phyloP scores from a whole-genome alignment of 352 stramenopile genomes.

The Phytophthora litchii region DNA sequence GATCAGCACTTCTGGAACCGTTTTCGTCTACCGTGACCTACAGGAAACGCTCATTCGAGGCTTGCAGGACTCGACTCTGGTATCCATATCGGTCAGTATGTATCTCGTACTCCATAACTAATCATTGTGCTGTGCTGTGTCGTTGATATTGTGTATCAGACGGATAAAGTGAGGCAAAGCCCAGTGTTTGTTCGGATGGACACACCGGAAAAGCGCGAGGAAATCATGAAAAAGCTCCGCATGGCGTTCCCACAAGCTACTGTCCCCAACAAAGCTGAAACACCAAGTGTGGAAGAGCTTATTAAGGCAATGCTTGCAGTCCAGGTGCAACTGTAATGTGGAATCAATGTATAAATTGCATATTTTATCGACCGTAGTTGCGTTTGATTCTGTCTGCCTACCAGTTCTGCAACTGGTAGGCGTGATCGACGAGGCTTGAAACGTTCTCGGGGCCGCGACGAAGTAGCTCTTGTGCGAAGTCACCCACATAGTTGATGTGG shows the following conservation, averaged over 20 bases:
- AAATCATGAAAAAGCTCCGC: slow-evolving; percentile 43
- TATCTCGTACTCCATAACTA: background rate
- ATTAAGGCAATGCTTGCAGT: slow-evolving; percentile 31
- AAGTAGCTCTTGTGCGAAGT: slow-evolving; percentile 78
- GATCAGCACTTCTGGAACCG: slow-evolving; percentile 68
- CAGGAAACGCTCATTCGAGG: slow-evolving; percentile 49
- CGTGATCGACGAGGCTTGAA: slow-evolving; percentile 59
- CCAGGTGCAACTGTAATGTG: slow-evolving; percentile 19
- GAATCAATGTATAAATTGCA: slow-evolving; percentile 34
- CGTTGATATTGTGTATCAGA: slow-evolving; percentile 19
- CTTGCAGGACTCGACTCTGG: slow-evolving; percentile 48
- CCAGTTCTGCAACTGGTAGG: slow-evolving; percentile 83
- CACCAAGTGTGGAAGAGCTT: slow-evolving; percentile 32
- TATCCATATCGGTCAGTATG: slow-evolving; percentile 17
- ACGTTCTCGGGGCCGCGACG: slow-evolving; percentile 69
- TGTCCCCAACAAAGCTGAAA: background rate
- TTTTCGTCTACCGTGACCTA: slow-evolving; percentile 69
- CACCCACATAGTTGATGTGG: slow-evolving; percentile 72
- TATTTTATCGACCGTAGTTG: slow-evolving; percentile 30
- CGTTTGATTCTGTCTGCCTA: slow-evolving; percentile 27
- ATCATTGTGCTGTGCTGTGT: background rate
- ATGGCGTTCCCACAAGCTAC: slow-evolving; percentile 21
- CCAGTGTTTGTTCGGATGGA: slow-evolving; percentile 41
- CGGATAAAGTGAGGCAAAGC: slow-evolving; percentile 46
- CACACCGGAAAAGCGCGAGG: slow-evolving; percentile 48